These are phyloP conservation scores for Athelia sp. DNA, from an alignment of 1,284 basidiomycete species.

Conservation along the genomic window DNA sequence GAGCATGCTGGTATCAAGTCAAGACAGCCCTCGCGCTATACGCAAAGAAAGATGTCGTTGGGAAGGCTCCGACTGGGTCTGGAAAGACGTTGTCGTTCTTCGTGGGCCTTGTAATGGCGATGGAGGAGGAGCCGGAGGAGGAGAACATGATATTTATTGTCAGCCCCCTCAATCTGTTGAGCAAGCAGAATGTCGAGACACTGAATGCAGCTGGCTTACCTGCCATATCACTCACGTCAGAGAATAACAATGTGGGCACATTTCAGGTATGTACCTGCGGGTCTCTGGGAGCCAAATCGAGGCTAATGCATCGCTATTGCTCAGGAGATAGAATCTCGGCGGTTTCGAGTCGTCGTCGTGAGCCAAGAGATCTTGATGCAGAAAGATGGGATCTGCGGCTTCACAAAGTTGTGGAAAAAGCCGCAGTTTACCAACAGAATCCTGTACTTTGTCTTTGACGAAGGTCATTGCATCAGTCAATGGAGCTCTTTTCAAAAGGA, in stretches of 20 bases:
- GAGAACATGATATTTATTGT: conserved; percentile 10
- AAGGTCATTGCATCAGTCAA: conserved; percentile 12
- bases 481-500: conserved; percentile 10
- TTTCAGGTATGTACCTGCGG: conserved; percentile 7
- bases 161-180: conserved; percentile 6
- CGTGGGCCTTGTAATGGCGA: conserved; percentile 11
- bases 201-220: conserved; percentile 2
- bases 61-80: conserved; percentile 7
- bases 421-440: conserved; percentile 3
- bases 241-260: conserved; percentile 8
- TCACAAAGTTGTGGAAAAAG: conserved; percentile 6
- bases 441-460: conserved; percentile 6
- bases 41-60: too few species aligned
- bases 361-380: conserved; percentile 7
- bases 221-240: conserved; percentile 1
- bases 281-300: too few species aligned
- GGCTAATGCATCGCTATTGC: not conserved
- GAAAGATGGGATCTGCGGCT: conserved; percentile 1
- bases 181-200: conserved; percentile 6
- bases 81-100: conserved; percentile 17
- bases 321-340: conserved; percentile 1
- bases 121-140: conserved; percentile 3
- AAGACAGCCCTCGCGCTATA: too few species aligned
- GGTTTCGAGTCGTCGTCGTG: conserved; percentile 5
- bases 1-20: too few species aligned